A percentile compares a stretch with the other conserved stretches of the same genome.
Evolutionary conservation across 2,329 filamentous ascomycete genomes (phyloP).

Genomic region (Purpureocillium lavendulum): DNA sequence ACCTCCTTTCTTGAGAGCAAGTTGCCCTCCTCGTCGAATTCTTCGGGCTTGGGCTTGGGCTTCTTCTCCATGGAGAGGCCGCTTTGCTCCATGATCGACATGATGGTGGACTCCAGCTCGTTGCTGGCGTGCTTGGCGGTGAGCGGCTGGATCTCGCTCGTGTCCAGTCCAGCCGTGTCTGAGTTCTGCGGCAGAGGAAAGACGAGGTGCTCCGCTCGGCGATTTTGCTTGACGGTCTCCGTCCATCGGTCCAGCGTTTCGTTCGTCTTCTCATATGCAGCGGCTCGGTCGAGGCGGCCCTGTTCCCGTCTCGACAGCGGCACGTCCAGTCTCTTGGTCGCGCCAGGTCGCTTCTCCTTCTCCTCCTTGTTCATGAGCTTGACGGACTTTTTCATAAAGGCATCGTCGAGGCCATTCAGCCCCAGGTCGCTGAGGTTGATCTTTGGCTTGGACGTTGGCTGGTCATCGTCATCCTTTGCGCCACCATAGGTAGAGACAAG

Average conservation of each 20-base stretch:
- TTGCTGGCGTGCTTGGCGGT: conserved; percentile 58
- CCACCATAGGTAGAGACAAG: conserved; percentile 63
- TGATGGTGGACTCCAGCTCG: conserved; percentile 77
- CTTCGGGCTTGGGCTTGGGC: conserved; percentile 44
- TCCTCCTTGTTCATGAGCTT: conserved; percentile 64
- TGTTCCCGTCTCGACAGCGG: conserved; percentile 82
- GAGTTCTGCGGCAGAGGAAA: conserved; percentile 77
- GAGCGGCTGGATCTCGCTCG: conserved; percentile 56
- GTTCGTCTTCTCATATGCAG: conserved; percentile 84
- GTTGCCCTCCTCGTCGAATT: conserved; percentile 63
- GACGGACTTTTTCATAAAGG: conserved; percentile 67
- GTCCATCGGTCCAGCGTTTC: conserved; percentile 86
- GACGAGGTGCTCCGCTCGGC: conserved; percentile 78
- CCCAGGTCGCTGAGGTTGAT: conserved; percentile 68
- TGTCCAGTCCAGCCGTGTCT: conserved; percentile 49
- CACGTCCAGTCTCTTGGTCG: conserved; percentile 64
- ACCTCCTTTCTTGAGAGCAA: conserved; percentile 64
- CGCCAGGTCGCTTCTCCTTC: conserved; percentile 36
- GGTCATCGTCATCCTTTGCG: conserved; percentile 46
- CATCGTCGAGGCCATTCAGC: conserved; percentile 63
- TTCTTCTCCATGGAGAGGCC: conserved; percentile 53
- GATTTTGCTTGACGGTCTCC: conserved; percentile 90
- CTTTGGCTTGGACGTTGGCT: conserved; percentile 48
- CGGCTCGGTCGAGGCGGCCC: conserved; percentile 70
- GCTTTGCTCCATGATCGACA: conserved; percentile 83